Conservation (phyloP, 163 green algal species). For the Prototheca cutis region DNA sequence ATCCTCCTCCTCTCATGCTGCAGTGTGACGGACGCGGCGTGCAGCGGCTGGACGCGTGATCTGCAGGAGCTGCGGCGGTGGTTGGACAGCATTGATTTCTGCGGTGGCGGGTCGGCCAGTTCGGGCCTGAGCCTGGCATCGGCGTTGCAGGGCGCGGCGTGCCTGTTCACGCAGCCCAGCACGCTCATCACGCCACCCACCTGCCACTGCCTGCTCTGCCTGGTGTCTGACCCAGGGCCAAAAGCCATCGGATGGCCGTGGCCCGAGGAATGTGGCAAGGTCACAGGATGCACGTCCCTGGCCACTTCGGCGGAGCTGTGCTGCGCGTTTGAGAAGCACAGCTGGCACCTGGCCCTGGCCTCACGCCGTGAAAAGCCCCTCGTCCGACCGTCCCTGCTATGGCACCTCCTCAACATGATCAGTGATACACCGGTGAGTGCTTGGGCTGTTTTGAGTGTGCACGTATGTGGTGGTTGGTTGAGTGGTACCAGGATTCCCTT, state of each 20-base stretch:
- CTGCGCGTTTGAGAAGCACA: not conserved
- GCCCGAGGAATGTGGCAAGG: not conserved
- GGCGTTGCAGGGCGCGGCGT: not conserved
- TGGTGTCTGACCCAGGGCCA: not conserved
- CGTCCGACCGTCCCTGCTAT: not conserved
- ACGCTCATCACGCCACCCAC: not conserved
- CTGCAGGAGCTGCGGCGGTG: not conserved
- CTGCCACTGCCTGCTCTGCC: not conserved
- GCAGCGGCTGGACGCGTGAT: not conserved
- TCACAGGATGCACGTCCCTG: not conserved
- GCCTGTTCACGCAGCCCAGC: not conserved
- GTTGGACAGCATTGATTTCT: conserved; percentile 1
- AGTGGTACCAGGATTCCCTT: too few species aligned
- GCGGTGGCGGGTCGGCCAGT: not conserved
- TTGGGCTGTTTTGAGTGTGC: too few species aligned
- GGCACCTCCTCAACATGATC: conserved; percentile 1
- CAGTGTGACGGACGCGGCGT: not conserved
- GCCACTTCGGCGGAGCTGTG: not conserved
- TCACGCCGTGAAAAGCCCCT: not conserved
- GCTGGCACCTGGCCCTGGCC: not conserved
- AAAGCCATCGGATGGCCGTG: not conserved
- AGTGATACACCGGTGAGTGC: not conserved
- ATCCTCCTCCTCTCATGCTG: not conserved
- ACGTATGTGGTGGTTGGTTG: too few species aligned
- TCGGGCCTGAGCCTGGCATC: not conserved